Base-by-base conservation (phyloP, 176 grass and related monocot species). In the Phragmites australis region DNA sequence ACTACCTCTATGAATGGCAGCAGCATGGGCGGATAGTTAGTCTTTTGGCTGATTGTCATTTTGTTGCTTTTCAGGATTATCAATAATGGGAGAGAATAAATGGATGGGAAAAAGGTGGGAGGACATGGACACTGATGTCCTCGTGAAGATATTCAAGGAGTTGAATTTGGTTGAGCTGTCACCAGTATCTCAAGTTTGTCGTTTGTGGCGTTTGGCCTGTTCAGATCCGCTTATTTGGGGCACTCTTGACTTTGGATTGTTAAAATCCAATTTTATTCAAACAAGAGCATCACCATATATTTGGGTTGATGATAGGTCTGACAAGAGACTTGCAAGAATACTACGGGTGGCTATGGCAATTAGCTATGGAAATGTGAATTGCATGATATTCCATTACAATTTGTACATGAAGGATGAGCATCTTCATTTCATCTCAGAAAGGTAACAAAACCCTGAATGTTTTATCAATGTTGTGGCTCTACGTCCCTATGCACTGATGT, bases 361-460 rank as follows among this genome's bases (percentile, higher is more conserved):
- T 51, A 95, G 92, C 64, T 48, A 54, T 77, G 87, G 87, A 87
- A 95, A 88, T 75, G 86, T 93, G 27, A 88, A 83, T 41, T 91
- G 75, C 68, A 88, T 99, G 88, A 93, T 99, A 84, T 95, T 99
- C 57, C 96, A 99, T 86, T 99, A 92, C 80, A 95, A 95, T 81
- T 59, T 99, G 56, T 99, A 82, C 75, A 93, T 99, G 96, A 99
- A 99, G 77, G 96, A 99, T 84, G 93, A 95, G 12, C 96, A 99
- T 66, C 84, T 99, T 65, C 84, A 82, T 72, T 93, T 91, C 76
- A 99, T 99, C 42, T 87, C 93, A 77, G 66, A 90, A 67, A 99
- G 96, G 96, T 95, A 99, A 95, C 54, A 75, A 30, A 21, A 74
- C 34, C 25, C 53, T 75, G 15, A 14, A 55, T 39, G 6, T 46